Base-by-base conservation (phyloP, 805 yeast genomes). In the Candida incommunis region DNA sequence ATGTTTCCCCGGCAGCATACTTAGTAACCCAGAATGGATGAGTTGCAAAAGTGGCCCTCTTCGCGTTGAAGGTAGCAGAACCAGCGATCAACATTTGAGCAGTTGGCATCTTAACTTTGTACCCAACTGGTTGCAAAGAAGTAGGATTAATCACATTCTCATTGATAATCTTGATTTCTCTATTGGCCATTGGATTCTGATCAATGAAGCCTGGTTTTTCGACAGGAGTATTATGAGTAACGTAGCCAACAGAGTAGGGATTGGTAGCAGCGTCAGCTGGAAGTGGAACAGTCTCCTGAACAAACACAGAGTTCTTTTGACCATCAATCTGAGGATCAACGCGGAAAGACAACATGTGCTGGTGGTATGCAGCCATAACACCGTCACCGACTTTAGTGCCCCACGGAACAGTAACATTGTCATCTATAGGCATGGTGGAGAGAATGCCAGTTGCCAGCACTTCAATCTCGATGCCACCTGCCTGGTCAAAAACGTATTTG, bases 381-480 rank as follows among this genome's bases (percentile, higher is more conserved):
- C 80, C 76, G 50, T 87, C 88, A 25, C 85, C 86, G 48, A 82
- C 80, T 48, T 73, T 73, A 22, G 88, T 82, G 55, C 87, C 88
- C 61, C 66, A 68, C 49, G 82, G 82, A 71, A 78, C 52, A 42
- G 79, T 82, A 49, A 71, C 72, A 57, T 72, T 76, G 51, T 77
- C 78, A 50, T 82, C 88, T 50, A 81, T 76, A 59, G 90, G 88
- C 81, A 79, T 81, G 45, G 94, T 82, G 21, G 90, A 82, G 53
- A 82, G 70, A 56, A 82, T 81, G 70, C 94, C 94, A 45, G 92
- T 82, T 47, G 92, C 92, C 64, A 90, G 75, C 48, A 80, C 80
- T 63, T 83, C 86, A 48, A 82, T 78, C 52, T 77, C 80, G 54
- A 82, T 76, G 45, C 79, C 77, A 56, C 88, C 94, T 51, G 80